Base-by-base conservation (phyloP, 2,329 filamentous ascomycete species). In the Microcyclospora tardicrescens region DNA sequence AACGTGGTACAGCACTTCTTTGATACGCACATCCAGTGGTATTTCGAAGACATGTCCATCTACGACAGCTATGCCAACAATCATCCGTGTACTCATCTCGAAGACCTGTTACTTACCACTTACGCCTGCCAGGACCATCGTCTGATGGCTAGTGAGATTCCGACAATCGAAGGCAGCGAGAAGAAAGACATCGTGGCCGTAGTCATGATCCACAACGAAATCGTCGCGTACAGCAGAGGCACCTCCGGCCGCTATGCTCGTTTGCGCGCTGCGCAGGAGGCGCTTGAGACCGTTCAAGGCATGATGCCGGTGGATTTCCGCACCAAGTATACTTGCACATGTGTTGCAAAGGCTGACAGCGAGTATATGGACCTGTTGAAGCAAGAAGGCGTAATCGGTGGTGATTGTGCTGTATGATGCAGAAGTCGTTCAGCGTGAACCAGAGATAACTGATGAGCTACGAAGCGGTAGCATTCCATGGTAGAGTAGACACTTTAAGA, bases 61-160 rank as follows among this genome's bases (percentile, higher is more conserved):
- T 95, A 94, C 59, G 86, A 96, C 58, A 75, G 75, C 0, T 95
- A 84, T 57, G 86, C 85, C 2, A 84, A 81, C 51, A 82, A 82
- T 28, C 87, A 96, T 49, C 89, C 89, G 0, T 59, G 61, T 52
- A 93, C 83, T 0, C 75, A 74, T 32, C 68, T 94, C 0, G 66
- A 75, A 31, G 75, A 75, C 33, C 66, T 75, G 43, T 65, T 95
- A 43, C 66, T 73, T 8, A 66, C 69, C 10, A 68, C 74, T 10
- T 78, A 85, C 43, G 73, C 69, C 19, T 95, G 89, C 58, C 62
- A 52, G 10, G 64, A 75, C 15, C 77, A 72, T 57, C 67, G 75
- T 8, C 56, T 79, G 35, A 64, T 73, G 45, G 63, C 67, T 10
- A 63, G 68, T 30, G 72, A 75, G 39, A 60, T 69, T 12, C 55